Evolutionary conservation across 768 basidiomycete genomes (phyloP).

Genomic region (Cystofilobasidium capitatum): DNA sequence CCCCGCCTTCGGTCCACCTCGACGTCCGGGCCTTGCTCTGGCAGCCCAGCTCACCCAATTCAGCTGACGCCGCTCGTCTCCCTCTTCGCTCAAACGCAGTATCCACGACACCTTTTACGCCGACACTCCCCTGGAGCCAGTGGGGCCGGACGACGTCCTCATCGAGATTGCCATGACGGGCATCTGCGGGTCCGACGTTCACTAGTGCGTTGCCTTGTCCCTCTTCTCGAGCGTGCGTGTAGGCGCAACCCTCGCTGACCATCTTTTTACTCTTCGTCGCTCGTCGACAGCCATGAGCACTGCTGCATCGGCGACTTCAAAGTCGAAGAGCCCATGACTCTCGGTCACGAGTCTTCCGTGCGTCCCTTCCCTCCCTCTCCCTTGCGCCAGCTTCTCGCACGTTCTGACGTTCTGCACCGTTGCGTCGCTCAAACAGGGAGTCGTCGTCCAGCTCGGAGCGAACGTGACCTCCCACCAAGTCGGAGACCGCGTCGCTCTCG

Average conservation of each 20-base stretch:
- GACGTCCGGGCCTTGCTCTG: not conserved
- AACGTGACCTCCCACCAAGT: conserved; percentile 64
- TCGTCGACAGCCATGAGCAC: conserved; percentile 63
- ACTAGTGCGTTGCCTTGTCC: too few species aligned
- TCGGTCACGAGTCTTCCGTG: conserved; percentile 89
- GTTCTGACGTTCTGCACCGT: not conserved
- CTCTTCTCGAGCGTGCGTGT: not conserved
- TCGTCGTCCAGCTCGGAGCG: conserved; percentile 51
- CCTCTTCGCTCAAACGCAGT: not conserved
- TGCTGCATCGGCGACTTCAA: conserved; percentile 59
- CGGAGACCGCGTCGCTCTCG: conserved; percentile 83
- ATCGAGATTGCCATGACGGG: conserved; percentile 65
- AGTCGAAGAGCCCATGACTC: conserved; percentile 61
- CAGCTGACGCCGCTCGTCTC: not conserved
- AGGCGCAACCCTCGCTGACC: not conserved
- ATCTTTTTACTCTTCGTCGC: conserved; percentile 14
- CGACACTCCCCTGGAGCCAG: conserved; percentile 67
- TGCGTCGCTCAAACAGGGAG: not conserved
- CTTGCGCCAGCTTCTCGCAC: not conserved
- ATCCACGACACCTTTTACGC: conserved; percentile 64
- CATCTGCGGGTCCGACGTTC: conserved; percentile 83
- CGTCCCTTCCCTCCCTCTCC: conserved; percentile 36
- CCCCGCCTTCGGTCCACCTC: not conserved
- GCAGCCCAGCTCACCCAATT: not conserved
- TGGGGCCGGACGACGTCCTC: conserved; percentile 66